Percentiles rank a stretch among this genome's conserved stretches.
These are phyloP conservation scores for Globisporangium cylindrosporum DNA, from an alignment of 352 stramenopile species.

Conservation along the genomic window DNA sequence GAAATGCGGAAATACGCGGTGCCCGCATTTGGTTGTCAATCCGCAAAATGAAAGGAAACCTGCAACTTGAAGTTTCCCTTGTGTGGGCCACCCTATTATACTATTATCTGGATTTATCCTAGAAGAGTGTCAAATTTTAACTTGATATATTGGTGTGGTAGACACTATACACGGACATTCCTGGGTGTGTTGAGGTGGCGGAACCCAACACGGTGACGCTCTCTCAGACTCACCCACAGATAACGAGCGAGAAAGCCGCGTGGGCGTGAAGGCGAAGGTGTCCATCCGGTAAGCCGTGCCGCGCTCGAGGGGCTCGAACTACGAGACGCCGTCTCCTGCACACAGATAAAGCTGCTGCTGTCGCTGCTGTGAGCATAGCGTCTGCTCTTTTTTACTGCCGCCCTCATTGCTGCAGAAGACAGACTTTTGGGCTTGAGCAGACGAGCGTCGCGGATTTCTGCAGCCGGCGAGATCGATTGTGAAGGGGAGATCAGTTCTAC, in stretches of 20 bases:
- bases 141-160: background rate
- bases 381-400: background rate
- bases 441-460: background rate
- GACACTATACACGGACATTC: background rate
- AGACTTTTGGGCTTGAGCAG: background rate
- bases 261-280: background rate
- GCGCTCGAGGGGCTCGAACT: background rate
- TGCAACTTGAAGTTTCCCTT: slow-evolving; percentile 1
- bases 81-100: background rate
- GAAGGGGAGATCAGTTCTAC: background rate
- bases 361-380: background rate
- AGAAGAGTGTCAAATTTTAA: too few species aligned
- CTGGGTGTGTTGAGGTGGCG: background rate
- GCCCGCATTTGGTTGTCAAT: background rate
- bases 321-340: background rate
- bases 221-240: background rate
- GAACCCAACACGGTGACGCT: background rate
- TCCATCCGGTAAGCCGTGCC: background rate
- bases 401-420: background rate
- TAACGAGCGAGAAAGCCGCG: slow-evolving; percentile 3
- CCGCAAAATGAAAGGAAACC: background rate
- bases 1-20: background rate
- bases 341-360: background rate
- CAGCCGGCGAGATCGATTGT: background rate
- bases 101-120: too few species aligned